Evolutionary conservation across 768 basidiomycete species (phyloP), one percentile per base, ranked within the genome.

Genomic region (Ramaria sp.): DNA sequence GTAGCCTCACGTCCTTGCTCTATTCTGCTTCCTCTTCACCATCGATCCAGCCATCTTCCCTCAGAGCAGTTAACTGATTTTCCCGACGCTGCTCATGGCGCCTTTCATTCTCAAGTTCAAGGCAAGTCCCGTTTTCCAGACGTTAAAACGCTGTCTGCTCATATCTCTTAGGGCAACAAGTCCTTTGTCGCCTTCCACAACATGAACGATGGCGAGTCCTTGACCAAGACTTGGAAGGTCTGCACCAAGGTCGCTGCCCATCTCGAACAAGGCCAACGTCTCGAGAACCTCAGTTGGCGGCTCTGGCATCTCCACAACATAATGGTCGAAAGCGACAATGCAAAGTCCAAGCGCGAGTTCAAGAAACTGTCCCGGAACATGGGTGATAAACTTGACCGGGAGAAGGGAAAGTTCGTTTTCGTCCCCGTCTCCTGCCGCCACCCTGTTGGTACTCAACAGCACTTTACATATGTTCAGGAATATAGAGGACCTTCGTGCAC

Each of bases 101-200:
- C 74, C 74, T 37, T 64, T 67, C 57, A 62, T 65, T 27, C 66
- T 67, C 63, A 67, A 67, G 63, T 67, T 67, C 66, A 67, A 67
- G 63, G 66, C 62, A 43, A 53, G 53, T 53, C 39, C 39, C 54
- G 27, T 49, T 27, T 53, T 37, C 39, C 52, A 20, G 53, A 30
- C 37, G 51, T 55, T 59, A 47, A 56, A 37, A 5, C 43, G 33
- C 17, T 41, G 46, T 51, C 19, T 58, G 15, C 17, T 38, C 45
- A 37, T 19, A 12, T 51, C 12, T 38, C 53, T 52, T 66, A 78
- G 90, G 89, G 90, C 72, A 92, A 92, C 82, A 92, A 91, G 77
- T 91, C 90, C 69, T 92, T 92, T 70, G 87, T 91, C 70, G 88
- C 90, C 60, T 92, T 92, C 74, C 87, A 86, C 70, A 89, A 91